phyloP scores from a whole-genome alignment of 768 basidiomycete species.

The Filobasidium floriforme region DNA sequence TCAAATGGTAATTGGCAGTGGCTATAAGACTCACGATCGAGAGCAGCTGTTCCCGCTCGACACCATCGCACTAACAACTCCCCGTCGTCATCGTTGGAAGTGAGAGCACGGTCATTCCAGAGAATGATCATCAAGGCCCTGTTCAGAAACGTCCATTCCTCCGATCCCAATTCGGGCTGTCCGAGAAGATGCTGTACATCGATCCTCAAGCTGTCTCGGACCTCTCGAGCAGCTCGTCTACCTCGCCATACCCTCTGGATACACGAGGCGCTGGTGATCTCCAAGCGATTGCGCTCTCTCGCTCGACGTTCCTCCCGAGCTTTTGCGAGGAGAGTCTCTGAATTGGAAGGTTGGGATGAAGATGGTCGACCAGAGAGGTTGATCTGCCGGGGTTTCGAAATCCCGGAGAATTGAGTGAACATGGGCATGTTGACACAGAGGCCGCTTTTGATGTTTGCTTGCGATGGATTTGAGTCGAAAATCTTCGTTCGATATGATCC shows the following conservation, averaged over 20 bases:
- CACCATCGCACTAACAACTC: too few relatives aligned
- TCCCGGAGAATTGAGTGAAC: conserved; percentile 21
- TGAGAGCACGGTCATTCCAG: too few relatives aligned
- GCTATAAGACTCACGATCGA: too few relatives aligned
- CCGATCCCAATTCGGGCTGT: neutral
- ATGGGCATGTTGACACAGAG: neutral
- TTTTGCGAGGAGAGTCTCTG: conserved; percentile 28
- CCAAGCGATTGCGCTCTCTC: conserved; percentile 29
- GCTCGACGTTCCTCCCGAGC: conserved; percentile 35
- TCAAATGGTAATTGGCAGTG: too few relatives aligned
- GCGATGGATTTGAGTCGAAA: too few relatives aligned
- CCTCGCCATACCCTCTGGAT: conserved; percentile 41
- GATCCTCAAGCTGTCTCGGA: conserved; percentile 21
- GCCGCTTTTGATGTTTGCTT: too few relatives aligned
- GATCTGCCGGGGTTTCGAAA: conserved; percentile 21
- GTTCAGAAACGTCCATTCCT: conserved; percentile 2
- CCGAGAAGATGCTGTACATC: conserved; percentile 13
- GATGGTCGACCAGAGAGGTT: conserved; percentile 26
- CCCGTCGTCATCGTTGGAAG: too few relatives aligned
- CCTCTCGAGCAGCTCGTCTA: conserved; percentile 17
- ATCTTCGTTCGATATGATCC: too few relatives aligned
- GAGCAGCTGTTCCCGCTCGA: too few relatives aligned
- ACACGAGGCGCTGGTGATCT: conserved; percentile 26
- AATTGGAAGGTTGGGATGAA: conserved; percentile 31
- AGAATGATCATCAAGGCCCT: too few relatives aligned